A percentile compares a stretch with the other conserved stretches of the same genome.
Conservation (phyloP, 2,329 filamentous ascomycete genomes). For the Dactylellina leptospora region DNA sequence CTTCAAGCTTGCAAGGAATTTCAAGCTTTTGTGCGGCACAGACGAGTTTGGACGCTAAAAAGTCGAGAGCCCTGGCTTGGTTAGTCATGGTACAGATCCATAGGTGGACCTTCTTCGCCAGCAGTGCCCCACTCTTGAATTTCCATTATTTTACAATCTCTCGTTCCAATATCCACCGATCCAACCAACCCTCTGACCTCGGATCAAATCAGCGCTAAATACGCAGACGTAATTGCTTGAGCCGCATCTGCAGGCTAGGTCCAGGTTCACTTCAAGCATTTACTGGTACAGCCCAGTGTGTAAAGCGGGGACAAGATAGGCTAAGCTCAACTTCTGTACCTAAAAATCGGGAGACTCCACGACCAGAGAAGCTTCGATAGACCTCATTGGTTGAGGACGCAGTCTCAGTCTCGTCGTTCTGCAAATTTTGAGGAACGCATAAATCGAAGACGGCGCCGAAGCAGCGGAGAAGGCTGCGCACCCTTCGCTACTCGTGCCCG, state of each 20-base stretch:
- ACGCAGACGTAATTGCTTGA: constrained; percentile 26
- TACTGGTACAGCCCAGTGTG: background rate
- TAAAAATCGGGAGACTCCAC: background rate
- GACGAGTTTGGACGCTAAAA: background rate
- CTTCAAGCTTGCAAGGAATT: background rate
- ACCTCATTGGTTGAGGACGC: background rate
- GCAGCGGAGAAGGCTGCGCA: constrained; percentile 1
- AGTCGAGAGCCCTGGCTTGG: background rate
- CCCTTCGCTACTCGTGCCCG: background rate
- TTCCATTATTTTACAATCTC: background rate
- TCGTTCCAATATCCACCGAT: background rate
- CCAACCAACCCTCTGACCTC: constrained; percentile 4
- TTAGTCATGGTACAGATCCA: background rate
- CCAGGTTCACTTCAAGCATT: background rate
- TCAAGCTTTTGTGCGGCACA: constrained; percentile 10
- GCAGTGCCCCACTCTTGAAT: constrained; percentile 3
- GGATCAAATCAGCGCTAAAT: constrained; percentile 30
- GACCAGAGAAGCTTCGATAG: background rate
- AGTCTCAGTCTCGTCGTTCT: background rate
- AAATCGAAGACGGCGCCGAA: constrained; percentile 6
- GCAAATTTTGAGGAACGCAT: constrained; percentile 8
- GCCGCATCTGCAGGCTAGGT: constrained; percentile 19
- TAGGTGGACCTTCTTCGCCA: background rate
- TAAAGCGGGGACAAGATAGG: background rate
- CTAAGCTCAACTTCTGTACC: constrained; percentile 6